Percentiles rank a stretch among this genome's conserved stretches.
Evolutionary conservation across 2,329 filamentous ascomycete genomes (phyloP).

Genomic region (Nemania abortiva): DNA sequence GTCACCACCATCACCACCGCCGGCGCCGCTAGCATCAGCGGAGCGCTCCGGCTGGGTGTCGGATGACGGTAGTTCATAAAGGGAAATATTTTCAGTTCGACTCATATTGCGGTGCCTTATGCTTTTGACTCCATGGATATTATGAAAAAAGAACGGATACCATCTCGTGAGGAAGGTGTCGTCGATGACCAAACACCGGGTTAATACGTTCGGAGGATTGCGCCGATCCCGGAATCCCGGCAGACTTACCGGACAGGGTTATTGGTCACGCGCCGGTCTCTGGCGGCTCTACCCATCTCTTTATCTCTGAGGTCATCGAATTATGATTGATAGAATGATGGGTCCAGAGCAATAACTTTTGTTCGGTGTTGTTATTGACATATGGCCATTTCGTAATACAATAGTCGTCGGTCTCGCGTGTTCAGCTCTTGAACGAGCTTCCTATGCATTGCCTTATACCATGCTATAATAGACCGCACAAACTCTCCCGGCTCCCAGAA

Average conservation of each 20-base stretch:
- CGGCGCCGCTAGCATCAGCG: background rate
- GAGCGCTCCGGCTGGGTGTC: background rate
- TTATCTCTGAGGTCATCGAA: background rate
- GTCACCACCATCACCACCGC: background rate
- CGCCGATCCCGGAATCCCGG: constrained; percentile 33
- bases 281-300: background rate
- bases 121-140: background rate
- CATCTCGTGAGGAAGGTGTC: background rate
- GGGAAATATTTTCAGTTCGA: constrained; percentile 27
- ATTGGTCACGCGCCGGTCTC: constrained; percentile 13
- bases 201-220: constrained; percentile 14
- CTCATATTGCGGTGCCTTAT: constrained; percentile 28
- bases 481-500: background rate
- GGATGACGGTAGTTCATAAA: constrained; percentile 24
- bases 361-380: background rate
- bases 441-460: background rate
- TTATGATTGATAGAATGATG: background rate
- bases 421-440: too few species aligned
- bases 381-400: background rate
- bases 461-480: background rate
- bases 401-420: background rate
- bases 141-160: background rate
- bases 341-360: background rate
- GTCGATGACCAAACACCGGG: constrained; percentile 7
- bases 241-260: constrained; percentile 1